Conservation (phyloP, 805 yeast genomes). For the Metschnikowia sp. region DNA sequence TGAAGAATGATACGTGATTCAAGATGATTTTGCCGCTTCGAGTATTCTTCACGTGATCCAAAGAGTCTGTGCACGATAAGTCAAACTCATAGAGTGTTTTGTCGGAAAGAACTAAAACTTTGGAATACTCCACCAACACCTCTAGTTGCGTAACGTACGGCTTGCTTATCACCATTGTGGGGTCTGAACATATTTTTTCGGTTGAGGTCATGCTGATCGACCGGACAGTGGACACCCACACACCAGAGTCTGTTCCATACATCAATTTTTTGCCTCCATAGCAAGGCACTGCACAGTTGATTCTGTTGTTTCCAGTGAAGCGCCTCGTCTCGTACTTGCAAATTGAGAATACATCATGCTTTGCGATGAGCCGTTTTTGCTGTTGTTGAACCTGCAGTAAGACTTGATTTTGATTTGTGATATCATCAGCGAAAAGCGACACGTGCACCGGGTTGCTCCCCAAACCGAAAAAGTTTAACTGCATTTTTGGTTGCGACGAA, state of each 20-base stretch:
- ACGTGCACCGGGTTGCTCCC: constrained; percentile 55
- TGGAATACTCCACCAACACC: constrained; percentile 86
- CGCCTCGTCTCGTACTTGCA: constrained; percentile 71
- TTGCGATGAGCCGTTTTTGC: constrained; percentile 65
- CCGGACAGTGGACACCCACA: constrained; percentile 74
- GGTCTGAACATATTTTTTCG: constrained; percentile 58
- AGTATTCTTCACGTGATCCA: constrained; percentile 48
- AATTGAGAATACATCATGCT: constrained; percentile 75
- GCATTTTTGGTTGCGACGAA: constrained; percentile 36
- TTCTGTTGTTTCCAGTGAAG: constrained; percentile 70
- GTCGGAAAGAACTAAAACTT: constrained; percentile 76
- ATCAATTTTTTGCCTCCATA: constrained; percentile 90
- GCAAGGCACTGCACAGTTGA: constrained; percentile 89
- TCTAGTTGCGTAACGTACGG: constrained; percentile 84
- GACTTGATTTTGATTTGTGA: constrained; percentile 70
- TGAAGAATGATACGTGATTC: constrained; percentile 86
- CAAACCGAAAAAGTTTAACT: constrained; percentile 49
- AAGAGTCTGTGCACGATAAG: constrained; percentile 48
- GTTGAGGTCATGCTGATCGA: constrained; percentile 49
- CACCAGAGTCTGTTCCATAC: constrained; percentile 90
- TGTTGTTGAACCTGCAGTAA: constrained; percentile 77
- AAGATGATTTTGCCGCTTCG: constrained; percentile 74
- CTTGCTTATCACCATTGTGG: constrained; percentile 70
- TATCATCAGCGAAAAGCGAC: constrained; percentile 50
- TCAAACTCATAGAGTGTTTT: constrained; percentile 77